A percentile compares a stretch with the other conserved stretches of the same genome.
phyloP scores from a whole-genome alignment of 192 early-diverging fungal genomes.

The Coemansia sp. region DNA sequence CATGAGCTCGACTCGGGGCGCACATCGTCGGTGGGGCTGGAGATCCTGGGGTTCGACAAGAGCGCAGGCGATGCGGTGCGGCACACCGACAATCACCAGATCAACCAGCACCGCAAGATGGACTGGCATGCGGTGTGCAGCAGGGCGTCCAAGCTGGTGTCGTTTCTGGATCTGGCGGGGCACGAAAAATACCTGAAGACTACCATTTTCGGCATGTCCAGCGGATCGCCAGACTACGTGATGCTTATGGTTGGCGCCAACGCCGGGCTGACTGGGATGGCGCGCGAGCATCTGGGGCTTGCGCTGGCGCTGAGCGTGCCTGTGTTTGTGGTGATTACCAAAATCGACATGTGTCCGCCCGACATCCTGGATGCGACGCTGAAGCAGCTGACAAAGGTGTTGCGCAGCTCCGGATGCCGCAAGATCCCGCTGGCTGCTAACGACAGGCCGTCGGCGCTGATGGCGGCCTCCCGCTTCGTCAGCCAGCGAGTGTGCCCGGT shows the following conservation, averaged over 20 bases:
- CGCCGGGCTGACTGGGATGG: slow-evolving; percentile 90
- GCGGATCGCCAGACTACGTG: slow-evolving; percentile 85
- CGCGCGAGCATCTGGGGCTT: slow-evolving; percentile 89
- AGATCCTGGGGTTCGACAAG: slow-evolving; percentile 84
- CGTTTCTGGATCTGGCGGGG: slow-evolving; percentile 77
- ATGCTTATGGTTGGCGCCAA: slow-evolving; percentile 88
- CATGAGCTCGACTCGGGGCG: slow-evolving; percentile 89
- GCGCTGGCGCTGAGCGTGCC: slow-evolving; percentile 84
- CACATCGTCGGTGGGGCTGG: slow-evolving; percentile 85
- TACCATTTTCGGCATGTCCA: slow-evolving; percentile 94
- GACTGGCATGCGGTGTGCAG: slow-evolving; percentile 82
- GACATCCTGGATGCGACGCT: slow-evolving; percentile 82
- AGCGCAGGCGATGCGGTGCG: slow-evolving; percentile 46
- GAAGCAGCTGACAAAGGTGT: slow-evolving; percentile 75
- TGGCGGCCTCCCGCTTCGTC: slow-evolving; percentile 78
- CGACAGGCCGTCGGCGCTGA: slow-evolving; percentile 69
- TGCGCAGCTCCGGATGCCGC: slow-evolving; percentile 86
- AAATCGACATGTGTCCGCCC: slow-evolving; percentile 90
- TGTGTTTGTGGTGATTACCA: slow-evolving; percentile 90
- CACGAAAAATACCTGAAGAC: slow-evolving; percentile 97
- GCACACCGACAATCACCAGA: slow-evolving; percentile 22
- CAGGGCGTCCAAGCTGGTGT: slow-evolving; percentile 71
- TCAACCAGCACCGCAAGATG: slow-evolving; percentile 48
- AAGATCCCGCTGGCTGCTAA: slow-evolving; percentile 89
- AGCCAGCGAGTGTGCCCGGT: slow-evolving; percentile 89